Base-by-base conservation (phyloP, 441 rosid genomes). In the Biscutella laevigata region DNA sequence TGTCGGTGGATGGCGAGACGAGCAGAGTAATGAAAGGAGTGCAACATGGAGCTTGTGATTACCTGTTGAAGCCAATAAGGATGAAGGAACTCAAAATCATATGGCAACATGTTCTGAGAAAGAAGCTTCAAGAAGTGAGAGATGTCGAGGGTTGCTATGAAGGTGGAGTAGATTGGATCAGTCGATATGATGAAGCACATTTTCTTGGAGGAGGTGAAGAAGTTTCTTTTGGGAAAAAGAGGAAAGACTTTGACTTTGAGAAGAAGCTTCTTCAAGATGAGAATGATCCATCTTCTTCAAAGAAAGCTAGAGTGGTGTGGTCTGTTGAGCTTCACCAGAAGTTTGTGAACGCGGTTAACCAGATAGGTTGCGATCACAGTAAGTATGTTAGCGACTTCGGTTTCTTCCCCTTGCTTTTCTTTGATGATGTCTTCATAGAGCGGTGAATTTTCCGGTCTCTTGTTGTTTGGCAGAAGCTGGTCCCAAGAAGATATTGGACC, bases 231-330 rank as follows among this genome's bases (percentile, higher is more conserved):
- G 59, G 45, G 8, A 78, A 59, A 66, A 80, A 72, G 63, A 73
- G 88, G 44, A 83, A 75, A 67, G 91, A 75, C 13, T 37, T 50
- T 19, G 91, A 78, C 43, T 37, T 50, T 20, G 87, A 80, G 27
- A 68, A 36, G 72, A 74, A 50, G 74, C 68, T 73, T 10, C 70
- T 73, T 19, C 71, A 75, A 1, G 84, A 78, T 6, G 91, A 83
- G 58, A 77, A 40, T 11, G 85, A 82, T 46, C 66, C 61, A 2
- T 53, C 77, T 39, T 76, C 87, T 15, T 46, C 65, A 2, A 83
- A 83, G 75, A 83, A 83, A 61, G 80, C 87, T 4, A 75, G 91
- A 55, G 91, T 83, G 2, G 87, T 83, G 25, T 83, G 91, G 91
- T 70, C 91, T 0, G 66, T 78, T n/a, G 85, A 83, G 61, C 87